A percentile compares a stretch with the other conserved stretches of the same genome.
These are phyloP conservation scores for Lepidium sativum DNA, from an alignment of 345 rosid species.

Conservation along the genomic window DNA sequence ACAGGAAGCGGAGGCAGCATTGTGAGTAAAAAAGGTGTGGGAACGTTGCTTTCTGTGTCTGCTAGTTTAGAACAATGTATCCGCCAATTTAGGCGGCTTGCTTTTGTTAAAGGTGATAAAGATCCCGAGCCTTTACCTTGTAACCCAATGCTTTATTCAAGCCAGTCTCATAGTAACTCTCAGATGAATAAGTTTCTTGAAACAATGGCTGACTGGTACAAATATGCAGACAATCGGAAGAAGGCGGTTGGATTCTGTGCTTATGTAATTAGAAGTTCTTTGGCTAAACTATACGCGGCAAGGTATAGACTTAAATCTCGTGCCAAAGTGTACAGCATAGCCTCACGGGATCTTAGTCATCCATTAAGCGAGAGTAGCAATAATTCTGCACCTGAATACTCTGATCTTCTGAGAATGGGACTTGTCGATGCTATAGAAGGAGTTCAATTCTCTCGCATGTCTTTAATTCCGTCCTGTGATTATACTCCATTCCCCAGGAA, in stretches of 20 bases:
- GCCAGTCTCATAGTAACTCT: slow-evolving; percentile 92
- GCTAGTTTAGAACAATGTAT: slow-evolving; percentile 86
- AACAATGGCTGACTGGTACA: slow-evolving; percentile 97
- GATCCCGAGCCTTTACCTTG: slow-evolving; percentile 98
- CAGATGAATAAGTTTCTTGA: slow-evolving; percentile 98
- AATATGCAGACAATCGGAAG: slow-evolving; percentile 86
- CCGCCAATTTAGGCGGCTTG: slow-evolving; percentile 63
- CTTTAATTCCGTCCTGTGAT: slow-evolving; percentile 87
- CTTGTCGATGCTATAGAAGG: slow-evolving; percentile 92
- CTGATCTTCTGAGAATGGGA: slow-evolving; percentile 95
- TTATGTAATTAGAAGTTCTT: slow-evolving; percentile 82
- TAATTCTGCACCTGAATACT: slow-evolving; percentile 86
- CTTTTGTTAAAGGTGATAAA: slow-evolving; percentile 83
- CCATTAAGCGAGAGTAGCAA: slow-evolving; percentile 79
- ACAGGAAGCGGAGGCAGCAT: slow-evolving; percentile 75
- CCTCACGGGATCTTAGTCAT: slow-evolving; percentile 73
- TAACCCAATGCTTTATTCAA: slow-evolving; percentile 86
- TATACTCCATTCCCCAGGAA: slow-evolving; percentile 85
- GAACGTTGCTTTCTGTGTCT: slow-evolving; percentile 89
- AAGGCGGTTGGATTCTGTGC: slow-evolving; percentile 96
- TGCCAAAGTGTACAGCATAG: slow-evolving; percentile 85
- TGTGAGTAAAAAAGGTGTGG: slow-evolving; percentile 81
- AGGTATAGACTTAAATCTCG: slow-evolving; percentile 92
- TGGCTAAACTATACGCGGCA: slow-evolving; percentile 95
- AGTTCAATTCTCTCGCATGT: slow-evolving; percentile 88